These are phyloP conservation scores for Kodamaea fungicola DNA, from an alignment of 1,139 yeast genomes.

Conservation along the genomic window DNA sequence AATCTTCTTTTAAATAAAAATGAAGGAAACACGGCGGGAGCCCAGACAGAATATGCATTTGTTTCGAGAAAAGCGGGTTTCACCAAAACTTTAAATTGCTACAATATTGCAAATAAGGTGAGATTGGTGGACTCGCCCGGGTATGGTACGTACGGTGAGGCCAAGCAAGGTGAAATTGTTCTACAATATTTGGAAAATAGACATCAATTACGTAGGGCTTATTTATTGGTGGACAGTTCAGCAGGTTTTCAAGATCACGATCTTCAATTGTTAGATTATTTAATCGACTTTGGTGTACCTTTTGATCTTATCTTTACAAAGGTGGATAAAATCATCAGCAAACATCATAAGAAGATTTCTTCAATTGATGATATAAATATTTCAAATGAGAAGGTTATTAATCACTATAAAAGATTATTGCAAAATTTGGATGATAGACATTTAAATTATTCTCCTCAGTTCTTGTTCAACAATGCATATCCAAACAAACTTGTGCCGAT, in stretches of 20 bases:
- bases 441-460: slow-evolving; percentile 26
- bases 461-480: slow-evolving; percentile 34
- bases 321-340: slow-evolving; percentile 50
- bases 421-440: slow-evolving; percentile 20
- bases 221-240: slow-evolving; percentile 56
- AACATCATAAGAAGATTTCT: slow-evolving; percentile 7
- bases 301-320: slow-evolving; percentile 78
- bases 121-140: slow-evolving; percentile 84
- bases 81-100: slow-evolving; percentile 75
- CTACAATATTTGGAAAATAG: slow-evolving; percentile 57
- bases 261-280: slow-evolving; percentile 44
- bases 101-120: slow-evolving; percentile 58
- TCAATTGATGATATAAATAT: slow-evolving; percentile 9
- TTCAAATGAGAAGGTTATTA: slow-evolving; percentile 23
- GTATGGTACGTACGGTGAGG: slow-evolving; percentile 64
- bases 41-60: slow-evolving; percentile 43
- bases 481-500: slow-evolving; percentile 18
- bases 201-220: slow-evolving; percentile 52
- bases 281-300: slow-evolving; percentile 55
- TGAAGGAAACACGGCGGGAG: slow-evolving; percentile 23
- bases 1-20: slow-evolving; percentile 36
- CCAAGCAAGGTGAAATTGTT: slow-evolving; percentile 67
- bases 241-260: slow-evolving; percentile 62
- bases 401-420: slow-evolving; percentile 21
- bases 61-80: slow-evolving; percentile 66